A percentile compares a stretch with the other conserved stretches of the same genome.
phyloP scores from a whole-genome alignment of 352 stramenopile species.

The Globisporangium emineosum region DNA sequence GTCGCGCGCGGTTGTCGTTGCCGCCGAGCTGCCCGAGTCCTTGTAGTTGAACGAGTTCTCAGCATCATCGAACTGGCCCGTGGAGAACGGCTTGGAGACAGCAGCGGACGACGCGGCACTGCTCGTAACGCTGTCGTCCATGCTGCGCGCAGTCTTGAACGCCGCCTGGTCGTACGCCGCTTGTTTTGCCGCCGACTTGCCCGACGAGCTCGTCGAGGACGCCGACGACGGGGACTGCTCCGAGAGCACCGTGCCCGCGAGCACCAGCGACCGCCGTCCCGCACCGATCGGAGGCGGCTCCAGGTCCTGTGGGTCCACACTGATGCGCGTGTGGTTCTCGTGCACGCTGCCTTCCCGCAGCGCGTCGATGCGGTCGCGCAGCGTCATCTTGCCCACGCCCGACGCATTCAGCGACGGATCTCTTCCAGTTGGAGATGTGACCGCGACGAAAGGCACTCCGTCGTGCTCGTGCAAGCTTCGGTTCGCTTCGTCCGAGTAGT shows the following conservation, averaged over 20 bases:
- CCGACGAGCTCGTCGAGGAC: conserved; percentile 6
- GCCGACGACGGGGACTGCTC: conserved; percentile 25
- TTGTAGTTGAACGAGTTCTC: conserved; percentile 17
- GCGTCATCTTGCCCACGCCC: conserved; percentile 21
- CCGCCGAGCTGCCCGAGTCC: not conserved
- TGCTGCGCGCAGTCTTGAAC: conserved; percentile 36
- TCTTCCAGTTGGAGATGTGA: conserved; percentile 23
- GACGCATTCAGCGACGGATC: conserved; percentile 2
- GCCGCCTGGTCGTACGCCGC: conserved; percentile 35
- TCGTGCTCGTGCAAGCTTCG: conserved; percentile 13
- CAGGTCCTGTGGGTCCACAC: conserved; percentile 23
- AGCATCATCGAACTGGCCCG: conserved; percentile 49
- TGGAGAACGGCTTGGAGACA: conserved; percentile 20
- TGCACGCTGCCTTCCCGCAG: conserved; percentile 44
- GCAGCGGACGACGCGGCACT: conserved; percentile 14
- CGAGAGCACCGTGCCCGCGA: conserved; percentile 40
- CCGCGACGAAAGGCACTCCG: conserved; percentile 22
- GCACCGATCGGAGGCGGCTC: conserved; percentile 20
- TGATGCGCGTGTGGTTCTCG: conserved; percentile 55
- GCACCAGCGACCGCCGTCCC: conserved; percentile 26
- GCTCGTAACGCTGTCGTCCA: conserved; percentile 18
- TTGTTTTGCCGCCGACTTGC: conserved; percentile 17
- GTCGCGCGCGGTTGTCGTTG: conserved; percentile 15
- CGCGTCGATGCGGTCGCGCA: conserved; percentile 63
- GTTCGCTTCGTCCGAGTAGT: conserved; percentile 14